Percentiles rank a stretch among this genome's conserved stretches.
phyloP scores from a whole-genome alignment of 1,284 basidiomycete species.

The Sanghuangporus sanghuang region DNA sequence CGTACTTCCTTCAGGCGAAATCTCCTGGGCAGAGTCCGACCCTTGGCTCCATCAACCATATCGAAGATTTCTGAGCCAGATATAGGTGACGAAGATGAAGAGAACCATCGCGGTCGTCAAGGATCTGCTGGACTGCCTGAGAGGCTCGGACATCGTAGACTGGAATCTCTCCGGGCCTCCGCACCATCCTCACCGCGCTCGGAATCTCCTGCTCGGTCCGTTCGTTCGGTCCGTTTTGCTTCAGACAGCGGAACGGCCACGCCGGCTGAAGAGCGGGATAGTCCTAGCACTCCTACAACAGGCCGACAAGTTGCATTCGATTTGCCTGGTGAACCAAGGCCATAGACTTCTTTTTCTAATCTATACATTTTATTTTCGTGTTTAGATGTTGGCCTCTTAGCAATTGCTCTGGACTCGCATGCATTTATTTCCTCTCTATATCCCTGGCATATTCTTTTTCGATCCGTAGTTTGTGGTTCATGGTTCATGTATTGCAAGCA shows the following conservation, averaged over 20 bases:
- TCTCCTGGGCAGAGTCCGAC: slow-evolving; percentile 6
- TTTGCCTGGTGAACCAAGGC: slow-evolving; percentile 8
- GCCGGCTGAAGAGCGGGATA: slow-evolving; percentile 5
- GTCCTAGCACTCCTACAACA: background rate
- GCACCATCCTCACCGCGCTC: slow-evolving; percentile 8
- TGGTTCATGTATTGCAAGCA: background rate
- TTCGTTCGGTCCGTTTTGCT: slow-evolving; percentile 20
- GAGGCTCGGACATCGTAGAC: slow-evolving; percentile 6
- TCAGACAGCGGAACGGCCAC: slow-evolving; percentile 10
- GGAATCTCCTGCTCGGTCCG: slow-evolving; percentile 20
- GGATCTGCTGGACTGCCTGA: background rate
- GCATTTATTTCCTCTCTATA: background rate
- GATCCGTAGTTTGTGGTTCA: background rate
- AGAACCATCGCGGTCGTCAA: slow-evolving; percentile 9
- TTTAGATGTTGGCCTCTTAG: background rate
- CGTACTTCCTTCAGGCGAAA: slow-evolving; percentile 14
- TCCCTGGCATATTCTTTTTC: background rate
- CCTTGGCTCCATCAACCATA: background rate
- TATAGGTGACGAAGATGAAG: slow-evolving; percentile 10
- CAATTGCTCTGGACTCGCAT: background rate
- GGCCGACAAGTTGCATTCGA: slow-evolving; percentile 16
- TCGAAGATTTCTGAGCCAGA: background rate
- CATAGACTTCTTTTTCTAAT: background rate
- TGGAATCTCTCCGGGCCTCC: slow-evolving; percentile 14
- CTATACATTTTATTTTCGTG: background rate